phyloP scores from a whole-genome alignment of 2,329 filamentous ascomycete species.

The Neopestalotiopsis sp. region DNA sequence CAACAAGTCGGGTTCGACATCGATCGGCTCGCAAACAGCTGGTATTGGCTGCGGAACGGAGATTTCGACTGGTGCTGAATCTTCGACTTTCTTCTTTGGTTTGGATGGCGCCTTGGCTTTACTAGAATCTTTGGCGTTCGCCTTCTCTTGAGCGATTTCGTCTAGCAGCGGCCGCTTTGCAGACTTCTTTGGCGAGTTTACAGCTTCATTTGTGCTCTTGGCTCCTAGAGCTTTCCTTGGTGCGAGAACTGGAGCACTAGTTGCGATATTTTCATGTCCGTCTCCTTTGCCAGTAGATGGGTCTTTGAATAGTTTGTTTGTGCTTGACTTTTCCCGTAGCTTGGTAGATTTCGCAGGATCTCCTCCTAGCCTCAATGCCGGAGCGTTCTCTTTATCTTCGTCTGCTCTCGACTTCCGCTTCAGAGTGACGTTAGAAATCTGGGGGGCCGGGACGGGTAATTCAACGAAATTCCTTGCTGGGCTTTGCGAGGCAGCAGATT shows the following conservation, averaged over 20 bases:
- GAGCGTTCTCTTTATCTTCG: constrained; percentile 55
- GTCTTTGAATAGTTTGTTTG: constrained; percentile 52
- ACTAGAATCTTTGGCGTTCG: constrained; percentile 35
- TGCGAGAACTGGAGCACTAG: constrained; percentile 30
- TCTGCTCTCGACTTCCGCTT: constrained; percentile 64
- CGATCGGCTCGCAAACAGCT: constrained; percentile 28
- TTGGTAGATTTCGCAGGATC: constrained; percentile 30
- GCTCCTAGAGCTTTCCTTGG: constrained; percentile 55
- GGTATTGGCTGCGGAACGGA: constrained; percentile 26
- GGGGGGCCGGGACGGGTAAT: constrained; percentile 22
- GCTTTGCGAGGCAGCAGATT: constrained; percentile 16
- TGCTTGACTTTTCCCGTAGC: constrained; percentile 38
- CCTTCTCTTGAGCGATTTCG: constrained; percentile 46
- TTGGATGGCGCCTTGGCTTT: constrained; percentile 24
- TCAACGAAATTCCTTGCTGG: constrained; percentile 11
- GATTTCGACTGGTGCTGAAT: constrained; percentile 36
- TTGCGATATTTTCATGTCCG: constrained; percentile 36
- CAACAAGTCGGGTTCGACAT: constrained; percentile 37
- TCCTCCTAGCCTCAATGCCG: constrained; percentile 35
- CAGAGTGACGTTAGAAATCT: constrained; percentile 50
- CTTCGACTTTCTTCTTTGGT: constrained; percentile 29
- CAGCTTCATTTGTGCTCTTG: constrained; percentile 66
- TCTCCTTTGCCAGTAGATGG: constrained; percentile 49
- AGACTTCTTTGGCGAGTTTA: constrained; percentile 63
- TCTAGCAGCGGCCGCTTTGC: constrained; percentile 40